Evolutionary conservation across 768 basidiomycete species (phyloP).

Genomic region (Termitomyces heimii): DNA sequence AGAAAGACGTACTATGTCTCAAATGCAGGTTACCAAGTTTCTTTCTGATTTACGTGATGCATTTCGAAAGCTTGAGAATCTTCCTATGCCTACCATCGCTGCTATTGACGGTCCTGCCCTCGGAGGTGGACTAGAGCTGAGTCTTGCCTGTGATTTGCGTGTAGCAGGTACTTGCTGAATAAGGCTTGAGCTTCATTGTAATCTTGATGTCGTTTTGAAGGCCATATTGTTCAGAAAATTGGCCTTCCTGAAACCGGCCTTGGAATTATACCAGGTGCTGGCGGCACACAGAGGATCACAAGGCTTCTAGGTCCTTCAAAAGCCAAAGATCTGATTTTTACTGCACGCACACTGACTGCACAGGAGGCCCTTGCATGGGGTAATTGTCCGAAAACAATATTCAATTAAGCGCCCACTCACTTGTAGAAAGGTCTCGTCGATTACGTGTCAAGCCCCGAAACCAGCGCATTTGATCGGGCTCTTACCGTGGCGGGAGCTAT

Average conservation of each 20-base stretch:
- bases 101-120: slow-evolving; percentile 92
- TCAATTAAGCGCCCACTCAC: not conserved
- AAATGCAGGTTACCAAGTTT: slow-evolving; percentile 68
- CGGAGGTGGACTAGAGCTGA: slow-evolving; percentile 88
- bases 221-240: slow-evolving; percentile 69
- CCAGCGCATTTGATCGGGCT: slow-evolving; percentile 65
- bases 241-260: slow-evolving; percentile 76
- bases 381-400: slow-evolving; percentile 21
- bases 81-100: slow-evolving; percentile 87
- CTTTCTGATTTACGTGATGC: slow-evolving; percentile 69
- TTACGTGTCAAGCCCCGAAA: slow-evolving; percentile 60
- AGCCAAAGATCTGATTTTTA: slow-evolving; percentile 86
- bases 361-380: slow-evolving; percentile 68
- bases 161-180: slow-evolving; percentile 61
- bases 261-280: slow-evolving; percentile 88
- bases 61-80: slow-evolving; percentile 67
- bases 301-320: slow-evolving; percentile 73
- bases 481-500: slow-evolving; percentile 65
- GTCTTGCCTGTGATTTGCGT: slow-evolving; percentile 85
- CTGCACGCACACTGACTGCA: slow-evolving; percentile 64
- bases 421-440: slow-evolving; percentile 66
- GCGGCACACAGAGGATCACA: slow-evolving; percentile 80
- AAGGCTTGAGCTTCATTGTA: not conserved
- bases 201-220: slow-evolving; percentile 25
- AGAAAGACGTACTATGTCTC: slow-evolving; percentile 81